A percentile compares a stretch with the other conserved stretches of the same genome.
These are phyloP conservation scores for Bryoglossum gracile DNA, from an alignment of 495 filamentous ascomycete genomes.

Conservation along the genomic window DNA sequence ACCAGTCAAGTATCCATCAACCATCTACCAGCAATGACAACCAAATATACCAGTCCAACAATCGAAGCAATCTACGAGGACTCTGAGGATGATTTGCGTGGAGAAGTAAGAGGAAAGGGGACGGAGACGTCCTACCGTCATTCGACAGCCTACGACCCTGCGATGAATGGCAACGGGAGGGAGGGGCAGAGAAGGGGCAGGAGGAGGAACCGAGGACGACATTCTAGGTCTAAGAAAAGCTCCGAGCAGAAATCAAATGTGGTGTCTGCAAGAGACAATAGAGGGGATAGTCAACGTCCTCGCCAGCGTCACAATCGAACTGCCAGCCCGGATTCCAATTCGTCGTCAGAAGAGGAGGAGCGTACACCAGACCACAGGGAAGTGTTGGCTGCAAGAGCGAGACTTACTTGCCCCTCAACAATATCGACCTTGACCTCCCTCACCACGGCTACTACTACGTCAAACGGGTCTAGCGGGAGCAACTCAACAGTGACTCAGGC, in stretches of 20 bases:
- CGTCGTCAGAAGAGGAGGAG: slow-evolving; percentile 26
- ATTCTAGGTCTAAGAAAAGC: slow-evolving; percentile 8
- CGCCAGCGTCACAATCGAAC: slow-evolving; percentile 8
- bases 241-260: not conserved
- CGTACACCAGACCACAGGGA: slow-evolving; percentile 21
- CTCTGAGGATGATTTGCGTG: slow-evolving; percentile 18
- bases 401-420: slow-evolving; percentile 25
- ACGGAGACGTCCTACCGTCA: not conserved
- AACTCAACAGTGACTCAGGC: slow-evolving; percentile 31
- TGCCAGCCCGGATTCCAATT: slow-evolving; percentile 14
- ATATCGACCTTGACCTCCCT: slow-evolving; percentile 21
- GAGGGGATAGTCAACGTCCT: slow-evolving; percentile 3
- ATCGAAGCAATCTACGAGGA: slow-evolving; percentile 19
- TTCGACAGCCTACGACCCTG: slow-evolving; percentile 3
- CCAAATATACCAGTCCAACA: slow-evolving; percentile 16
- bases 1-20: not conserved
- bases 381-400: slow-evolving; percentile 20
- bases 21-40: slow-evolving; percentile 12
- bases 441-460: slow-evolving; percentile 22
- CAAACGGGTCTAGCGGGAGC: slow-evolving; percentile 30
- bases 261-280: slow-evolving; percentile 1
- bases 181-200: slow-evolving; percentile 14
- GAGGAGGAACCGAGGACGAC: slow-evolving; percentile 7
- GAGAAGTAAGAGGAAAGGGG: slow-evolving; percentile 4
- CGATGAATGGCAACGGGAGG: slow-evolving; percentile 6